phyloP scores from a whole-genome alignment of 148 eudicot species.

The Rhododendron ferrugineum region DNA sequence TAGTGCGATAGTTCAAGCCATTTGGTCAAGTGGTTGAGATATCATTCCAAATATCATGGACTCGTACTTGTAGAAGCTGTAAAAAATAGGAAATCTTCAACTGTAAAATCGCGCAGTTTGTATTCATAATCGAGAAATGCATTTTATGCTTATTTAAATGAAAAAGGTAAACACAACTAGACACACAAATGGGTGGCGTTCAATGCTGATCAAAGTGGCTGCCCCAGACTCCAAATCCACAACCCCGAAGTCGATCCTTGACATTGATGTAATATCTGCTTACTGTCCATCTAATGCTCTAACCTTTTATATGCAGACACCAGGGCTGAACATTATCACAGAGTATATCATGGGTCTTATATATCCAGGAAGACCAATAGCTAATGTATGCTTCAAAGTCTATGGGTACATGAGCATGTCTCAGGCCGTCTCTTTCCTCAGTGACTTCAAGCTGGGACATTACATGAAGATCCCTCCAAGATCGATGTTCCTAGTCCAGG shows the following conservation, averaged over 20 bases:
- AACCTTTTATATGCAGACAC: constrained; percentile 61
- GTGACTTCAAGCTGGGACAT: constrained; percentile 97
- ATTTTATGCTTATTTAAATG: background rate
- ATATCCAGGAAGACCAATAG: constrained; percentile 92
- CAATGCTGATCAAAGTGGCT: background rate
- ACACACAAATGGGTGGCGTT: background rate
- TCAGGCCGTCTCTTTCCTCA: constrained; percentile 93
- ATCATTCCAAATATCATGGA: background rate
- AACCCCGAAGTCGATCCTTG: background rate
- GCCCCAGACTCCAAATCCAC: background rate
- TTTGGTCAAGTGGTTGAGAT: background rate
- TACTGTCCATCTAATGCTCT: constrained; percentile 7
- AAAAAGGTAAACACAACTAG: background rate
- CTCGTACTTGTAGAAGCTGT: background rate
- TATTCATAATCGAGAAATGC: background rate
- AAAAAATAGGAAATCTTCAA: background rate
- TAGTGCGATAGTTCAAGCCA: background rate
- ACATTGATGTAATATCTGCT: background rate
- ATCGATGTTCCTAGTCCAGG: constrained; percentile 99
- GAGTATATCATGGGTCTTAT: constrained; percentile 92
- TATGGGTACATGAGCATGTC: constrained; percentile 99
- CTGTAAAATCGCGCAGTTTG: background rate
- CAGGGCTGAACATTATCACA: constrained; percentile 91
- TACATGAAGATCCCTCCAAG: constrained; percentile 99
- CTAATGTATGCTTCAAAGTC: constrained; percentile 90